phyloP scores from a whole-genome alignment of 2,329 filamentous ascomycete genomes.

The Atkinsonella texensis region DNA sequence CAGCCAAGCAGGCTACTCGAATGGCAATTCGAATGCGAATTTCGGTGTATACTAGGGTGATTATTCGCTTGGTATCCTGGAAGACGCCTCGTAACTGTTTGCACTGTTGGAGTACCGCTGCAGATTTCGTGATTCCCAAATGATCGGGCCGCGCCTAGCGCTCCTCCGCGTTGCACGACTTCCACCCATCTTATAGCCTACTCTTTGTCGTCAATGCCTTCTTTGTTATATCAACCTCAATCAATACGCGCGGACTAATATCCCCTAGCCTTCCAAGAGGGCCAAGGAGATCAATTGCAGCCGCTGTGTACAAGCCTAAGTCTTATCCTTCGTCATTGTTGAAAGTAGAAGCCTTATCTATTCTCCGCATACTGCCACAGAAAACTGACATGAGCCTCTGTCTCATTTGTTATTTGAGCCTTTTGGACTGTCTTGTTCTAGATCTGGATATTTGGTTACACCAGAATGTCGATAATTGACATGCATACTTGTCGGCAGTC shows the following conservation, averaged over 20 bases:
- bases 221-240: neutral
- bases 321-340: no score
- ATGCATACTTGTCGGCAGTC: constrained; percentile 10
- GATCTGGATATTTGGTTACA: neutral
- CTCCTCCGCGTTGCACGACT: constrained; percentile 1
- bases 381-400: neutral
- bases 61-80: constrained; percentile 16
- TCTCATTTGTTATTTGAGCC: neutral
- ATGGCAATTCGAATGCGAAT: constrained; percentile 13
- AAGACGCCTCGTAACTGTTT: neutral
- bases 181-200: neutral
- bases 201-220: neutral
- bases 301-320: neutral
- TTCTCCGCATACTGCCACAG: neutral
- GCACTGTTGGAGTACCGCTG: constrained; percentile 3
- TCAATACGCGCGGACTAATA: neutral
- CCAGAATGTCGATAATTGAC: constrained; percentile 2
- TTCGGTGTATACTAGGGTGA: constrained; percentile 24
- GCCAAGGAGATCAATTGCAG: neutral
- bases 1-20: constrained; percentile 18
- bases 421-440: neutral
- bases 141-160: neutral
- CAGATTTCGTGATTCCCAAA: constrained; percentile 5
- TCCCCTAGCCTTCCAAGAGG: neutral
- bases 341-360: no score